A percentile compares a stretch with the other conserved stretches of the same genome.
phyloP scores from a whole-genome alignment of 2,329 filamentous ascomycete genomes.

The Alternaria angustiovoidea region DNA sequence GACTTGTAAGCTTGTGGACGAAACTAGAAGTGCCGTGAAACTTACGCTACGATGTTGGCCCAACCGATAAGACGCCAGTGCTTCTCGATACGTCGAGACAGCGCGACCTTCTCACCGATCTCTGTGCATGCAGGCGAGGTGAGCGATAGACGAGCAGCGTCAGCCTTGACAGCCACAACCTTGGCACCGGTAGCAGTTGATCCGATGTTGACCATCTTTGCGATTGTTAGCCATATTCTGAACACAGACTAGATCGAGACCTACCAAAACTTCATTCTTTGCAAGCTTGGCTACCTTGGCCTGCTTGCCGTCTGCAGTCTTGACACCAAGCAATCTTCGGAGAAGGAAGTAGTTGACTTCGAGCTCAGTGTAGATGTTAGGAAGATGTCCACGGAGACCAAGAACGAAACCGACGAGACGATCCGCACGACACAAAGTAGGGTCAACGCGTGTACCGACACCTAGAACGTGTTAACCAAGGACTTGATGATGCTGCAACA shows the following conservation, averaged over 20 bases:
- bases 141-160: slow-evolving; percentile 92
- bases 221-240: slow-evolving; percentile 20
- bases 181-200: slow-evolving; percentile 97
- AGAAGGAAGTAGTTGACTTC: slow-evolving; percentile 99
- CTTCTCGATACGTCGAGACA: slow-evolving; percentile 97
- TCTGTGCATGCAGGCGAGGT: slow-evolving; percentile 96
- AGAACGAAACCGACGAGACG: slow-evolving; percentile 98
- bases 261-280: slow-evolving; percentile 90
- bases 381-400: slow-evolving; percentile 89
- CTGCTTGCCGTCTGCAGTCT: slow-evolving; percentile 98
- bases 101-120: slow-evolving; percentile 96
- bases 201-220: slow-evolving; percentile 94
- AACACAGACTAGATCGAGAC: background rate
- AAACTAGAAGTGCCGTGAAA: slow-evolving; percentile 17
- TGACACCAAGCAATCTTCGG: slow-evolving; percentile 91
- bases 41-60: slow-evolving; percentile 55
- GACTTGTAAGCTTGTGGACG: slow-evolving; percentile 24
- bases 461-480: slow-evolving; percentile 52
- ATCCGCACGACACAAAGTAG: slow-evolving; percentile 97
- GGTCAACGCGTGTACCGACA: slow-evolving; percentile 97
- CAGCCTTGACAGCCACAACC: slow-evolving; percentile 95
- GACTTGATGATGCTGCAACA: background rate
- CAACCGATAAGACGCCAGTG: slow-evolving; percentile 74
- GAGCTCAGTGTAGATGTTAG: slow-evolving; percentile 97
- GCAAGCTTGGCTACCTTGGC: slow-evolving; percentile 98